Evolutionary conservation across 208 protist genomes (phyloP).

Genomic region (Trypanosoma lewisi): DNA sequence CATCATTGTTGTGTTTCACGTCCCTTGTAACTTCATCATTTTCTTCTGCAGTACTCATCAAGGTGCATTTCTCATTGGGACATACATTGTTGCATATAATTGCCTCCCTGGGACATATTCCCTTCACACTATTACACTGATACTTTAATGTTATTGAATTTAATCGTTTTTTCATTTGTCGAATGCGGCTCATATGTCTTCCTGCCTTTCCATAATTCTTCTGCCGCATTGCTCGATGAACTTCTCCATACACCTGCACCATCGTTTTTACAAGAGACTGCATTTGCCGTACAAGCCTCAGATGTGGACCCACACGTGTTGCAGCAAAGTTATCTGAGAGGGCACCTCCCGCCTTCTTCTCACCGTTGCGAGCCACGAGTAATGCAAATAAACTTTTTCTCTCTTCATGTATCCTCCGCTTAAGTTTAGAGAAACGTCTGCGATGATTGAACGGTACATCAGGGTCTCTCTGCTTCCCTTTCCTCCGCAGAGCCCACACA

Average conservation of each 20-base stretch:
- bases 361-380: neutral
- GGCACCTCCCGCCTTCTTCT: neutral
- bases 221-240: slow-evolving; percentile 35
- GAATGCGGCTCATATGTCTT: neutral
- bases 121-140: neutral
- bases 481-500: neutral
- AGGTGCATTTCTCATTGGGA: no score
- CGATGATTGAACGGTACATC: slow-evolving; percentile 41
- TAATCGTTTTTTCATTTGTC: slow-evolving; percentile 11
- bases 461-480: slow-evolving; percentile 36
- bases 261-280: slow-evolving; percentile 21
- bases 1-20: no score
- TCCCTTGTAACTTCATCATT: no score
- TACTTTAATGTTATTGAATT: neutral
- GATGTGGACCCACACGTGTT: no score
- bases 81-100: neutral
- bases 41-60: no score
- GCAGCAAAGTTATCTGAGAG: neutral
- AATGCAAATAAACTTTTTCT: slow-evolving; percentile 25
- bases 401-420: slow-evolving; percentile 35
- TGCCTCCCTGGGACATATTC: slow-evolving; percentile 2
- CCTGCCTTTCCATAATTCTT: slow-evolving; percentile 11
- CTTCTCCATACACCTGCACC: slow-evolving; percentile 14
- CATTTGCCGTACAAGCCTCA: neutral
- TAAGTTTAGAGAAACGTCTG: slow-evolving; percentile 35